A percentile compares a stretch with the other conserved stretches of the same genome.
phyloP scores from a whole-genome alignment of 2,329 filamentous ascomycete genomes.

The Calonectria naviculata region DNA sequence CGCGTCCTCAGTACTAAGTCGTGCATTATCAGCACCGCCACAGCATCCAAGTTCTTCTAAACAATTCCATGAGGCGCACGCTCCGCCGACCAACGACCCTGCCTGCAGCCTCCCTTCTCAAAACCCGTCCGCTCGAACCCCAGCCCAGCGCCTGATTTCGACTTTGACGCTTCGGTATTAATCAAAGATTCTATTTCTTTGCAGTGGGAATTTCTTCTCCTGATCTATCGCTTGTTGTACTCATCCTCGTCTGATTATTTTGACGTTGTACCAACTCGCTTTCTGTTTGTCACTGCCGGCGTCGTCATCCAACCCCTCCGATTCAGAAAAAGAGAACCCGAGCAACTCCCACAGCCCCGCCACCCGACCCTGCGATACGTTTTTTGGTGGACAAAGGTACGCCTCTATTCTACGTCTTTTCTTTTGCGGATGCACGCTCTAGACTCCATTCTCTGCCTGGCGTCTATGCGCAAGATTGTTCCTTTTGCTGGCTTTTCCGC shows the following conservation, averaged over 20 bases:
- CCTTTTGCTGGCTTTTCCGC: conserved; percentile 3
- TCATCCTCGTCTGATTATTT: background rate
- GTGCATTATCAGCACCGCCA: conserved; percentile 51
- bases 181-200: conserved; percentile 31
- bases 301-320: conserved; percentile 37
- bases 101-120: conserved; percentile 47
- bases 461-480: conserved; percentile 5
- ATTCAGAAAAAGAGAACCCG: conserved; percentile 31
- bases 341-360: conserved; percentile 41
- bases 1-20: conserved; percentile 28
- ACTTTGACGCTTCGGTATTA: conserved; percentile 28
- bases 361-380: conserved; percentile 38
- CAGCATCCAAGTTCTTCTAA: conserved; percentile 55
- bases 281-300: conserved; percentile 15
- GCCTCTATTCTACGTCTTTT: conserved; percentile 16
- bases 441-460: too few relatives aligned
- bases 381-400: conserved; percentile 40
- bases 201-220: conserved; percentile 22
- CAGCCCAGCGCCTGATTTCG: conserved; percentile 34
- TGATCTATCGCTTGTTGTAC: conserved; percentile 8
- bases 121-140: conserved; percentile 38
- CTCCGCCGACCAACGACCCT: conserved; percentile 40
- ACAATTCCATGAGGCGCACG: conserved; percentile 55
- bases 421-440: background rate
- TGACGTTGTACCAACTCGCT: background rate